Base-by-base conservation (phyloP, 2,329 filamentous ascomycete genomes). In the Aotearoamyces nothofagi region DNA sequence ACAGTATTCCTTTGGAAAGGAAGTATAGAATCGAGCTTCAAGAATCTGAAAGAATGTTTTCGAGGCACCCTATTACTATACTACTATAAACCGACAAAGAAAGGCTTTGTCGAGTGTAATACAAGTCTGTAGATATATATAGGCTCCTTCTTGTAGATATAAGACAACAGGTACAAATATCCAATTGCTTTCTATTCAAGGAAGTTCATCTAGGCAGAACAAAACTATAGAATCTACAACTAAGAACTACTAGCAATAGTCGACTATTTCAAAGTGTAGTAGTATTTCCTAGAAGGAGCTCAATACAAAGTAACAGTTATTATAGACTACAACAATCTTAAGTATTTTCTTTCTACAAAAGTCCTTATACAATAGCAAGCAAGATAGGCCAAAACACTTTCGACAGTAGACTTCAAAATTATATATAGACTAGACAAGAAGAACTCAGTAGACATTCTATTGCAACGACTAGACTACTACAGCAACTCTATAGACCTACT, bases 291-390 rank as follows among this genome's bases (percentile, higher is more conserved):
- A 14, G 2, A 13, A 15, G 16, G 27, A 4, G 7, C 26, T 14
- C 22, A 30, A 5, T 5, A 30, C 7, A 27, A 9, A 9, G 7
- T 34, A n/a, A n/a, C 26, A 11, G 28, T 34, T 12, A 15, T 17
- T 24, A 30, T 20, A 7, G 27, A 34, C 13, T 22, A 34, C 16
- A 27, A 30, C 13, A 34, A 34, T 12, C 23, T 34, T 9, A n/a
- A 31, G 15, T 34, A 34, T 20, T 34, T 31, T 28, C 30, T 34
- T 22, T 27, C 24, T 4, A 15, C 16, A 9, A 8, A 20, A 6
- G 25, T 27, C n/a, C 28, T 34, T 17, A 34, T n/a, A 14, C 17
- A 31, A 15, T 14, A 17, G 10, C 11, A 34, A 31, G 28, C 31
- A 12, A 15, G 26, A 29, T 30, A 16, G 27, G 16, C 15, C 10